Evolutionary conservation across 495 filamentous ascomycete genomes (phyloP).

Genomic region (Lepidopterella palustris): DNA sequence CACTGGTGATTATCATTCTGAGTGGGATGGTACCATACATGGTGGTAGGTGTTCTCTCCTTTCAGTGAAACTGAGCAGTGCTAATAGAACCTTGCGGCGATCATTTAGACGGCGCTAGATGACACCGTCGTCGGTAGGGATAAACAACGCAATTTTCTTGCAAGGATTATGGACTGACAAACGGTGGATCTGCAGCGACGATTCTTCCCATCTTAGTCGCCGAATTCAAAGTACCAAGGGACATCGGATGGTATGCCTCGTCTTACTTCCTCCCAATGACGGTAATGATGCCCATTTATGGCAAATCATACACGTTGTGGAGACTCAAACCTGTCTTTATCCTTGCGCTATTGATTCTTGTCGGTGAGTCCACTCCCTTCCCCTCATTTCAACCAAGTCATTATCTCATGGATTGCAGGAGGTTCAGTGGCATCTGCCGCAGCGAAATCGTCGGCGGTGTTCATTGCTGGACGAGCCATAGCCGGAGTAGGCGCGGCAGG

Average conservation of each 20-base stretch:
- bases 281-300: background rate
- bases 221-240: background rate
- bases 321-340: background rate
- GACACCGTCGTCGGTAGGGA: background rate
- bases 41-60: background rate
- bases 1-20: background rate
- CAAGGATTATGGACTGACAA: background rate
- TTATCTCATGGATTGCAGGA: constrained; percentile 25
- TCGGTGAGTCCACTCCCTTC: background rate
- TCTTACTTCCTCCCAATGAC: background rate
- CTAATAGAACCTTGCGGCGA: background rate
- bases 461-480: constrained; percentile 46
- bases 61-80: background rate
- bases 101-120: background rate
- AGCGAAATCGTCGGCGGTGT: constrained; percentile 38
- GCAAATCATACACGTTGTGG: background rate
- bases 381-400: background rate
- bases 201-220: background rate
- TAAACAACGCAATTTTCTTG: background rate
- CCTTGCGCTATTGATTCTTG: background rate
- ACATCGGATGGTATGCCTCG: background rate
- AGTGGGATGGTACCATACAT: background rate
- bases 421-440: constrained; percentile 43
- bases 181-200: background rate
- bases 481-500: constrained; percentile 31